Conservation (phyloP, 1,284 basidiomycete species). For the Rhizopogon hawkerae region DNA sequence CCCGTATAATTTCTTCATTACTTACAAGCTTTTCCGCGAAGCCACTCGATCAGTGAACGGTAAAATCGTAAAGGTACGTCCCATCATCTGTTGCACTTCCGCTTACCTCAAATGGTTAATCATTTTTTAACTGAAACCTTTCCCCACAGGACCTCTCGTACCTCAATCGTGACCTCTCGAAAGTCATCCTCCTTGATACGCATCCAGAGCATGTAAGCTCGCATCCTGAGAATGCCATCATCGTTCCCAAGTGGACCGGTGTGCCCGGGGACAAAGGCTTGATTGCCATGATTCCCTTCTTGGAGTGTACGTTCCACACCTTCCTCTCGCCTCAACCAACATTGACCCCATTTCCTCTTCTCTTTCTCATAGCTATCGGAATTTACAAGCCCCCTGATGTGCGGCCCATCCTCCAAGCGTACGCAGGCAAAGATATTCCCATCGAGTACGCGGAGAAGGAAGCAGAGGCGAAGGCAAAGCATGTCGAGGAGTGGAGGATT, state of each 20-base stretch:
- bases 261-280: constrained; percentile 73
- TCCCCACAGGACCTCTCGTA: constrained; percentile 71
- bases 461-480: constrained; percentile 67
- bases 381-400: constrained; percentile 84
- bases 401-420: constrained; percentile 78
- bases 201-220: constrained; percentile 67
- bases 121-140: neutral
- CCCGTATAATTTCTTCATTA: constrained; percentile 84
- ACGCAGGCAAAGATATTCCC: constrained; percentile 83
- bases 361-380: constrained; percentile 58
- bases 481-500: constrained; percentile 75
- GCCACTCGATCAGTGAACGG: constrained; percentile 75
- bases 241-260: constrained; percentile 85
- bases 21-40: constrained; percentile 88
- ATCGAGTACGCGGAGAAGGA: constrained; percentile 85
- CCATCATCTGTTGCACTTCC: neutral
- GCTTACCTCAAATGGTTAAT: neutral
- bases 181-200: constrained; percentile 87
- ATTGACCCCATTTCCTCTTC: constrained; percentile 4
- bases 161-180: constrained; percentile 87
- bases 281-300: constrained; percentile 89
- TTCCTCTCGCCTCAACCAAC: neutral
- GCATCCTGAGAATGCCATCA: constrained; percentile 87
- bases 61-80: constrained; percentile 67
- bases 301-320: constrained; percentile 65